These are phyloP conservation scores for Cronartium ribicola DNA, from an alignment of 1,284 basidiomycete species.

Conservation along the genomic window DNA sequence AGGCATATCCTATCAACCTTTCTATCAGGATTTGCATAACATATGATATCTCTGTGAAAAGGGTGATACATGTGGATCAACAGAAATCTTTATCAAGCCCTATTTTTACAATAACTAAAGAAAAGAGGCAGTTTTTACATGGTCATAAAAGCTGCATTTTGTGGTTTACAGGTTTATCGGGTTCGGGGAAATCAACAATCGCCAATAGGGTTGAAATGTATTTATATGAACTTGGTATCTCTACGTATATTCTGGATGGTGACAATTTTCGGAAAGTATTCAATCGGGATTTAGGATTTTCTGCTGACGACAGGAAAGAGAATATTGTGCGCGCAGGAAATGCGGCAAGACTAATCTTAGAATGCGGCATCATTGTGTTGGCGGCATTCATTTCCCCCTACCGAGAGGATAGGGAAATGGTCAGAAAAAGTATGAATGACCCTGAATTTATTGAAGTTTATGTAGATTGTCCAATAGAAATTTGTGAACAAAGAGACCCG, in stretches of 20 bases:
- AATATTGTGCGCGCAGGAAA: neutral
- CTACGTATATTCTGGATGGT: neutral
- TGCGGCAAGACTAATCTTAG: neutral
- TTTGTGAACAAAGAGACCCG: neutral
- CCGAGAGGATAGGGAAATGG: neutral
- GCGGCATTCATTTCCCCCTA: neutral
- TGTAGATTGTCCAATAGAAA: neutral
- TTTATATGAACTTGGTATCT: neutral
- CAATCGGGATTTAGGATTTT: neutral
- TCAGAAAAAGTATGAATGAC: neutral
- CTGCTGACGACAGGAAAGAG: neutral
- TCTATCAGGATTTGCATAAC: too few species aligned
- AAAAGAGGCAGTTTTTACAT: too few species aligned
- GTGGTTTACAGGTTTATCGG: too few species aligned
- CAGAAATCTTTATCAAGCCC: too few species aligned
- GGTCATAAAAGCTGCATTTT: too few species aligned
- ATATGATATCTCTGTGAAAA: too few species aligned
- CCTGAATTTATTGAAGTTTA: neutral
- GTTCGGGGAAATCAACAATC: constrained; percentile 1
- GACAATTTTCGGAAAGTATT: neutral
- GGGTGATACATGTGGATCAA: too few species aligned
- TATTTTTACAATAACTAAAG: too few species aligned
- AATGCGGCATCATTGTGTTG: neutral
- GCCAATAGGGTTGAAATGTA: neutral
- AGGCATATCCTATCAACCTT: too few species aligned